Evolutionary conservation across 2,329 filamentous ascomycete genomes (phyloP), one percentile per base, ranked within the genome.

Genomic region (Escovopsis sp.): DNA sequence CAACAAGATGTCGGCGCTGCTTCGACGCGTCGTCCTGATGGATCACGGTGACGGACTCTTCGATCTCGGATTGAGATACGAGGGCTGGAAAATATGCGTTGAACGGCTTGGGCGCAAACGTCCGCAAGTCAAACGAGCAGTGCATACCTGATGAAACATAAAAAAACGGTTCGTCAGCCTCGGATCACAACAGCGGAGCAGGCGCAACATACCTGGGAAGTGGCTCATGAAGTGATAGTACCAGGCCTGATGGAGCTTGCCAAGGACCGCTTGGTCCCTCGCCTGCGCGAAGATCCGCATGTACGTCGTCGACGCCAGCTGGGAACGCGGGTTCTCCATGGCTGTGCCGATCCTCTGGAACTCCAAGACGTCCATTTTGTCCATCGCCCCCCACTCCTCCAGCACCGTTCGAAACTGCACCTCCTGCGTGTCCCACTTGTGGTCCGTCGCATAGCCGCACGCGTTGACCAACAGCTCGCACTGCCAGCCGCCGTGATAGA

Each of bases 381-480:
- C 55, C 23, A 58, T 43, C 5, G 62, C 54, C 2, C 58, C 59
- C 26, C 48, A 52, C 39, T 64, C 54, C n/a, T 61, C 51, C 12
- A 73, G 55, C 4, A 62, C 62, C 43, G 59, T 56, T 1, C 62
- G 59, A 10, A 73, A 48, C 53, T 73, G 70, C 6, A 54, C 58
- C 48, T 74, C 69, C 23, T 67, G 56, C 0, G 73, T 53, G 36
- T 68, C 62, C 52, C 65, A 72, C 50, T 75, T 75, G 46, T 66
- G 55, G 1, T 54, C 48, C 0, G 65, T 69, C 1, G 57, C 68
- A 47, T 73, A 72, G 0, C 68, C 69, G 0, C 62, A 63, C 1
- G 65, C 64, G 43, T 71, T 70, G 26, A 66, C 26, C 0, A 68
- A 51, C 4, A 66, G 42, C 47, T 73, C 61, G 2, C 59, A 59